Conservation (phyloP, 2,329 filamentous ascomycete genomes). For the Aspergillus ochraceus region DNA sequence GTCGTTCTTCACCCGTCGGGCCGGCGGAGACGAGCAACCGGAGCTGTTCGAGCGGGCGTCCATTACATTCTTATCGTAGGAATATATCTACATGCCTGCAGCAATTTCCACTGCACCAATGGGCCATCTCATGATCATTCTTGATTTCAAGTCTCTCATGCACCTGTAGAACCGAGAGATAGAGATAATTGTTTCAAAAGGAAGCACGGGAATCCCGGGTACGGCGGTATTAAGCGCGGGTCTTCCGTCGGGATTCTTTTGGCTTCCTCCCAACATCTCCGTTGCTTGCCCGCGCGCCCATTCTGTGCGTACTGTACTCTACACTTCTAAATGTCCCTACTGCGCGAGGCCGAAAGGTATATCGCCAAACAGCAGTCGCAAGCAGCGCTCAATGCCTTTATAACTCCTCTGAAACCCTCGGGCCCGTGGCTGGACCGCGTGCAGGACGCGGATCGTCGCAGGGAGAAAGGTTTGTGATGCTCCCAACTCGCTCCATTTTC, state of each 20-base stretch:
- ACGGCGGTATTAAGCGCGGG: no score
- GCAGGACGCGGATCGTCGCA: slow-evolving; percentile 38
- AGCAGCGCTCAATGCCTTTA: slow-evolving; percentile 41
- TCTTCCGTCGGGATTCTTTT: not conserved
- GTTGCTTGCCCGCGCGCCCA: not conserved
- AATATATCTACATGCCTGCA: no score
- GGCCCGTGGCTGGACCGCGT: slow-evolving; percentile 38
- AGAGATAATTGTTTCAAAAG: no score
- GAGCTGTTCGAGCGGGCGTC: slow-evolving; percentile 2
- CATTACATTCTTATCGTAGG: not conserved
- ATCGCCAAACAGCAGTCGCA: slow-evolving; percentile 41
- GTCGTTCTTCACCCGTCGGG: slow-evolving; percentile 21
- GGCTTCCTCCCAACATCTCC: not conserved
- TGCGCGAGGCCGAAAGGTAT: slow-evolving; percentile 46
- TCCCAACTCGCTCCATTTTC: not conserved
- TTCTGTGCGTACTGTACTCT: not conserved
- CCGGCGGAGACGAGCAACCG: slow-evolving; percentile 15
- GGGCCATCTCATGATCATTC: no score
- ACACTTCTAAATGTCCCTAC: slow-evolving; percentile 41
- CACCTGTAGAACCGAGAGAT: no score
- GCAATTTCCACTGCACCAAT: no score
- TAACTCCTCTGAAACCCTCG: slow-evolving; percentile 36
- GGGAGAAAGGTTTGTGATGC: slow-evolving; percentile 31
- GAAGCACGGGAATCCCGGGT: no score
- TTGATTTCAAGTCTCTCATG: no score